A percentile compares a stretch with the other conserved stretches of the same genome.
Evolutionary conservation across 306 rosid species (phyloP).

Genomic region (Prunus kanzakura): DNA sequence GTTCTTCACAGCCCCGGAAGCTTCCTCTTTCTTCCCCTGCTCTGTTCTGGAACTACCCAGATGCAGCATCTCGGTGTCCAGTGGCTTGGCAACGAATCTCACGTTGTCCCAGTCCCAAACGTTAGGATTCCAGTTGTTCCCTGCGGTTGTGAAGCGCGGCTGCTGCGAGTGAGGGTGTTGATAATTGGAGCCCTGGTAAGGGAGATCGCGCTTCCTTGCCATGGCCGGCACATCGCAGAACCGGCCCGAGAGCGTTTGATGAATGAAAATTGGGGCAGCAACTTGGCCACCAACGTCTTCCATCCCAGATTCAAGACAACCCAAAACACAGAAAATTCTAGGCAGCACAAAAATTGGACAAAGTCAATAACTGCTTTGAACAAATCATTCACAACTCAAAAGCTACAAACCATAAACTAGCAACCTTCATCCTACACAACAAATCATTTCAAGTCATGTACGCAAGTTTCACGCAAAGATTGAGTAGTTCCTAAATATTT

Average conservation of each 20-base stretch:
- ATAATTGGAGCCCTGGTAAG: constrained; percentile 36
- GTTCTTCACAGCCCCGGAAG: not conserved
- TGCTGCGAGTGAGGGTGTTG: constrained; percentile 15
- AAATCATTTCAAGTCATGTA: not conserved
- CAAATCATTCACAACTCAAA: not conserved
- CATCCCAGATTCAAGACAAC: constrained; percentile 31
- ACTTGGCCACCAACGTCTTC: constrained; percentile 64
- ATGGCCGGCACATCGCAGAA: constrained; percentile 36
- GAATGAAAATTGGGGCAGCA: constrained; percentile 52
- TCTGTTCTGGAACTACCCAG: constrained; percentile 20
- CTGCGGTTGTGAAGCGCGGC: constrained; percentile 17
- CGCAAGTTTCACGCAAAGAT: constrained; percentile 2
- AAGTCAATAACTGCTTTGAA: not conserved
- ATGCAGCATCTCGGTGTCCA: constrained; percentile 7
- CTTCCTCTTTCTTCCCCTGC: constrained; percentile 10
- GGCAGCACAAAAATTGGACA: not conserved
- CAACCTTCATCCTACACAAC: not conserved
- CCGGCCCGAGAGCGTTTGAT: constrained; percentile 29
- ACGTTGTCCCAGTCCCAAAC: constrained; percentile 80
- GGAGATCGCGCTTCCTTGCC: constrained; percentile 66
- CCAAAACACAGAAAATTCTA: not conserved
- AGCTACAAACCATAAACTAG: not conserved
- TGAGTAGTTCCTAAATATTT: not conserved
- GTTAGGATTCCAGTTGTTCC: constrained; percentile 56
- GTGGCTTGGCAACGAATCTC: constrained; percentile 47